Evolutionary conservation across 2,329 filamentous ascomycete species (phyloP), one percentile per base, ranked within the genome.

Genomic region (Delphinella strobiligena): DNA sequence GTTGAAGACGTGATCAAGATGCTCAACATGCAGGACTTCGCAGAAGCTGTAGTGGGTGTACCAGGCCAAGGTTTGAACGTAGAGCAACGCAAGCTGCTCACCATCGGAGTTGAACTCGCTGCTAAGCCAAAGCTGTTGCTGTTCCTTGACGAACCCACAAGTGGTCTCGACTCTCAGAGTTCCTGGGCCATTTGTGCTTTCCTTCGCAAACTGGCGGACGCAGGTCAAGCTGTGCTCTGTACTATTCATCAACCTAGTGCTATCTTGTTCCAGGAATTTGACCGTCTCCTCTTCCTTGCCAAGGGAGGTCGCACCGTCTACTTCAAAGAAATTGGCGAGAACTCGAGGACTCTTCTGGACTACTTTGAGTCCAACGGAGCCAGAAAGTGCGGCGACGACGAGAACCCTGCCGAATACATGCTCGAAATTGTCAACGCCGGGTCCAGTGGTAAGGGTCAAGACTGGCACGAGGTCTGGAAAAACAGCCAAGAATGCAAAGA

Each of bases 171-270:
- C 53, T 76, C 71, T 19, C 78, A 83, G 55, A 77, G 72, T 41
- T 80, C 82, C 14, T 86, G 80, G 64, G 83, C 83, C 59, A 85
- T 85, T 48, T 77, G 84, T 18, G 77, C 80, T 24, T 83, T 86
- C 66, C 64, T 87, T n/a, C 76, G 75, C 51, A 86, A 85, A 61
- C 71, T 86, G 4, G 78, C 81, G 36, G 68, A 72, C n/a, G 81
- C 82, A 2, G 87, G 86, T 2, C 87, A 93, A 55, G 86, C 86
- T 8, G 86, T 93, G 49, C 71, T 93, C 3, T 93, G 85, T 62
- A 93, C 87, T 0, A 93, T 93, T 47, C 87, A 93, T 58, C 87
- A 93, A 56, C 86, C 87, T 1, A 89, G 87, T 48, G 82, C 83
- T 12, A 78, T 83, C 0, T 69, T 93, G 0, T 93, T 94, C 50